Percentiles rank a stretch among this genome's conserved stretches.
Conservation (phyloP, 2,329 filamentous ascomycete genomes). For the Lachnellula suecica region DNA sequence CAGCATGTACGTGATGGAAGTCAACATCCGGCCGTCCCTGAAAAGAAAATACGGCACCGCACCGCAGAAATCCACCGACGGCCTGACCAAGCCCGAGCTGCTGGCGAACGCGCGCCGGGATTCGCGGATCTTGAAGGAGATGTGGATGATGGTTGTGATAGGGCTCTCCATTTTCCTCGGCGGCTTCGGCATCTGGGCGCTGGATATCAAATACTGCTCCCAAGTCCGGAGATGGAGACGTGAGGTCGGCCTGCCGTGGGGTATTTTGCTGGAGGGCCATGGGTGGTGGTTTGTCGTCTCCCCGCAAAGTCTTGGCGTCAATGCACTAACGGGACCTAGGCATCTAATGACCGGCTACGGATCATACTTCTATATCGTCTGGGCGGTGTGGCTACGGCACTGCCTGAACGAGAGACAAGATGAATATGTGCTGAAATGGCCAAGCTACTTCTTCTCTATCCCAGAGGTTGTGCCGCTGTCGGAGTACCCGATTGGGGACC, state of each 20-base stretch:
- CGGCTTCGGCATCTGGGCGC: slow-evolving; percentile 66
- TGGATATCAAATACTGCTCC: slow-evolving; percentile 64
- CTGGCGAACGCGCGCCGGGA: slow-evolving; percentile 54
- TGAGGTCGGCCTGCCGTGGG: slow-evolving; percentile 67
- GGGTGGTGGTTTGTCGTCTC: slow-evolving; percentile 62
- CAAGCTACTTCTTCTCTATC: slow-evolving; percentile 48
- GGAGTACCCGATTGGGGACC: slow-evolving; percentile 6
- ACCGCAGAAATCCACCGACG: slow-evolving; percentile 43
- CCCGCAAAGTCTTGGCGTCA: neutral
- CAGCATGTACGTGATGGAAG: slow-evolving; percentile 67
- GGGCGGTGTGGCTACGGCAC: slow-evolving; percentile 71
- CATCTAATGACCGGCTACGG: slow-evolving; percentile 72
- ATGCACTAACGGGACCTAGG: slow-evolving; percentile 34
- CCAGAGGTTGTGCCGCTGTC: slow-evolving; percentile 33
- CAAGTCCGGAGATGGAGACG: slow-evolving; percentile 50
- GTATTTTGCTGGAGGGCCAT: slow-evolving; percentile 68
- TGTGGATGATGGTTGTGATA: slow-evolving; percentile 67
- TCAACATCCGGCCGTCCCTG: slow-evolving; percentile 56
- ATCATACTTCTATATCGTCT: slow-evolving; percentile 70
- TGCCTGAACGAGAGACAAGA: slow-evolving; percentile 66
- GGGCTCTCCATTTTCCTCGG: slow-evolving; percentile 63
- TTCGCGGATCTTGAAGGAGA: slow-evolving; percentile 55
- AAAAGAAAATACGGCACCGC: slow-evolving; percentile 37
- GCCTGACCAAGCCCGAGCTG: slow-evolving; percentile 56
- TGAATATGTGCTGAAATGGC: slow-evolving; percentile 65